Conservation (phyloP, 768 basidiomycete species). For the Trametes cinnabarina region DNA sequence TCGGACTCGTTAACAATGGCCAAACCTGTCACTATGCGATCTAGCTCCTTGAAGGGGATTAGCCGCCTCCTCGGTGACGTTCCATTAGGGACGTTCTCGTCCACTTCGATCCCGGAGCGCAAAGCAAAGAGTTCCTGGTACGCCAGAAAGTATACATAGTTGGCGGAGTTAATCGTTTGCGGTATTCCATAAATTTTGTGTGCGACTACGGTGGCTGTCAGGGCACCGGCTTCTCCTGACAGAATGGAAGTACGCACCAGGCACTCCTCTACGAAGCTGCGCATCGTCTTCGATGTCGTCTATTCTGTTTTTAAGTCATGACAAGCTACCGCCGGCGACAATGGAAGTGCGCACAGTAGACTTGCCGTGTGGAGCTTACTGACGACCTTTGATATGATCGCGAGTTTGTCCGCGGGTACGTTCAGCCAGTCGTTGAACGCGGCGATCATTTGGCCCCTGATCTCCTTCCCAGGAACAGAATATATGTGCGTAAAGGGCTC, state of each 20-base stretch:
- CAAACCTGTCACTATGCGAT: slow-evolving; percentile 80
- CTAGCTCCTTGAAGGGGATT: slow-evolving; percentile 46
- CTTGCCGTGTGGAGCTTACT: slow-evolving; percentile 95
- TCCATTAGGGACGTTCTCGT: neutral
- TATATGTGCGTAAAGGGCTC: slow-evolving; percentile 88
- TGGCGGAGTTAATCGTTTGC: slow-evolving; percentile 96
- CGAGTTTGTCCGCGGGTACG: slow-evolving; percentile 71
- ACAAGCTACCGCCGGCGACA: neutral
- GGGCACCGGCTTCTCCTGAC: neutral
- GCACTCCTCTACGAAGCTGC: slow-evolving; percentile 80
- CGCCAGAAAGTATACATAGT: slow-evolving; percentile 95
- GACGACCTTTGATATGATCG: slow-evolving; percentile 76
- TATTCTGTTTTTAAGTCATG: slow-evolving; percentile 50
- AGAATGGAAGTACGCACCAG: slow-evolving; percentile 44
- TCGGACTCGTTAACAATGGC: too few relatives aligned
- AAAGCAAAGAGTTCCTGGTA: slow-evolving; percentile 79
- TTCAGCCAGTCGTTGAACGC: slow-evolving; percentile 93
- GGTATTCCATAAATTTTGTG: slow-evolving; percentile 97
- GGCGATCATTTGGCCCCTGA: slow-evolving; percentile 81
- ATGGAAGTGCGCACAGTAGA: slow-evolving; percentile 61
- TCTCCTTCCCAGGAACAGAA: slow-evolving; percentile 88
- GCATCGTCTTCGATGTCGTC: slow-evolving; percentile 95
- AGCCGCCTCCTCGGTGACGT: slow-evolving; percentile 19
- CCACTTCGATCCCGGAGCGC: slow-evolving; percentile 27
- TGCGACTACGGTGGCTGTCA: slow-evolving; percentile 50